phyloP scores from a whole-genome alignment of 192 early-diverging fungal species.

The Mortierella hygrophila region DNA sequence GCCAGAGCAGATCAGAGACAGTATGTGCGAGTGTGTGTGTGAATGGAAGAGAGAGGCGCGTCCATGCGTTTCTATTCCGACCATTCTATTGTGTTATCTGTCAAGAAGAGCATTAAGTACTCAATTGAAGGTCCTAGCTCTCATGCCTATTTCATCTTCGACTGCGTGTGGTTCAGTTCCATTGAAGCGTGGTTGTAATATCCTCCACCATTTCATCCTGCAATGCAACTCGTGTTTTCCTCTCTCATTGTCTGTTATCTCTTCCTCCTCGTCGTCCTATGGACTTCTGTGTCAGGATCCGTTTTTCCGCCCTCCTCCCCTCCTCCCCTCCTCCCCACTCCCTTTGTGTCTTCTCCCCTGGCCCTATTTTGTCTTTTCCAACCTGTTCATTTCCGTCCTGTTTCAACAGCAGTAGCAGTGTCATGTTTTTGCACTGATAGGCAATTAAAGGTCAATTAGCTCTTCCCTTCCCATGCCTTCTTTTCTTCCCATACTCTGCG shows the following conservation, averaged over 20 bases:
- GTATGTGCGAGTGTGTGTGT: background rate
- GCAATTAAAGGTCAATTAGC: background rate
- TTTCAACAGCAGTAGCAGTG: background rate
- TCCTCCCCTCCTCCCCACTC: background rate
- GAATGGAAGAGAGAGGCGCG: background rate
- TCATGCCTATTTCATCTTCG: too few species aligned
- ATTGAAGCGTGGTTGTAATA: conserved; percentile 1
- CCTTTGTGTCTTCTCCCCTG: background rate
- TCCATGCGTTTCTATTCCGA: background rate
- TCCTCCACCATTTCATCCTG: background rate
- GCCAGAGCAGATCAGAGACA: too few species aligned
- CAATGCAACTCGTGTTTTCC: background rate
- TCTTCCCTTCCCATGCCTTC: background rate
- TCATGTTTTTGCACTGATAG: background rate
- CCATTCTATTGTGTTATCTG: background rate
- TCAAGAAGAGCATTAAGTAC: too few species aligned
- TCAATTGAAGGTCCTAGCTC: too few species aligned
- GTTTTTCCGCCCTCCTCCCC: too few species aligned
- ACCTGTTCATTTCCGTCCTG: background rate
- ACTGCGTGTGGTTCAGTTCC: too few species aligned
- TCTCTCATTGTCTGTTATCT: background rate
- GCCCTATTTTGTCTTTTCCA: background rate
- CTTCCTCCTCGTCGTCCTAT: background rate
- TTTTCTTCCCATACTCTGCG: background rate
- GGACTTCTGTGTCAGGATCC: background rate